A percentile compares a stretch with the other conserved stretches of the same genome.
These are phyloP conservation scores for Filobasidium wieringae DNA, from an alignment of 768 basidiomycete genomes.

Conservation along the genomic window DNA sequence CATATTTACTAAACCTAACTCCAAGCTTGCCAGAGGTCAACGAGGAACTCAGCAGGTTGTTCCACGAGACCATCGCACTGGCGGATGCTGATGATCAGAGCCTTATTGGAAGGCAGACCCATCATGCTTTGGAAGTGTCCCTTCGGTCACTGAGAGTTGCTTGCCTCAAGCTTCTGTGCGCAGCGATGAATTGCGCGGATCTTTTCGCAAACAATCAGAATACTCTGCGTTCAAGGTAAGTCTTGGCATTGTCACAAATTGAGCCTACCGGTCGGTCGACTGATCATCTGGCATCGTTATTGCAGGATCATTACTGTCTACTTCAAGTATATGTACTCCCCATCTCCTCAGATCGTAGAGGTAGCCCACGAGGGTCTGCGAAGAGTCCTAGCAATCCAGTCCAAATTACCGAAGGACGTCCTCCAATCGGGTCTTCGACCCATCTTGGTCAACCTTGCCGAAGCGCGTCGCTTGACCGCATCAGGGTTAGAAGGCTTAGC, in stretches of 20 bases:
- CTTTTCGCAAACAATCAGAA: slow-evolving; percentile 66
- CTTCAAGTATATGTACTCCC: slow-evolving; percentile 95
- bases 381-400: slow-evolving; percentile 77
- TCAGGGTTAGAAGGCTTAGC: slow-evolving; percentile 81
- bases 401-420: slow-evolving; percentile 83
- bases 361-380: slow-evolving; percentile 87
- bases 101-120: slow-evolving; percentile 59
- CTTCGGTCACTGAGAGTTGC: slow-evolving; percentile 82
- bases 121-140: slow-evolving; percentile 66
- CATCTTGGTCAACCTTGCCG: slow-evolving; percentile 93
- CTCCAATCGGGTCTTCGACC: slow-evolving; percentile 90
- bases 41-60: slow-evolving; percentile 77
- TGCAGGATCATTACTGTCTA: slow-evolving; percentile 82
- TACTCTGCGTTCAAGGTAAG: slow-evolving; percentile 61
- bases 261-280: neutral
- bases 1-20: slow-evolving; percentile 78
- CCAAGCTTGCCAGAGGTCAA: slow-evolving; percentile 84
- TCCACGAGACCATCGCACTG: slow-evolving; percentile 85
- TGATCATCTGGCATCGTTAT: neutral
- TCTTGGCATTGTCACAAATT: too few relatives aligned
- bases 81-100: slow-evolving; percentile 91
- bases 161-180: slow-evolving; percentile 82
- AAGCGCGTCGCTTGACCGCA: slow-evolving; percentile 84
- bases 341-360: slow-evolving; percentile 79
- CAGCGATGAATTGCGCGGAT: slow-evolving; percentile 88